Base-by-base conservation (phyloP, 2,329 filamentous ascomycete species). In the Lachnellula cervina region DNA sequence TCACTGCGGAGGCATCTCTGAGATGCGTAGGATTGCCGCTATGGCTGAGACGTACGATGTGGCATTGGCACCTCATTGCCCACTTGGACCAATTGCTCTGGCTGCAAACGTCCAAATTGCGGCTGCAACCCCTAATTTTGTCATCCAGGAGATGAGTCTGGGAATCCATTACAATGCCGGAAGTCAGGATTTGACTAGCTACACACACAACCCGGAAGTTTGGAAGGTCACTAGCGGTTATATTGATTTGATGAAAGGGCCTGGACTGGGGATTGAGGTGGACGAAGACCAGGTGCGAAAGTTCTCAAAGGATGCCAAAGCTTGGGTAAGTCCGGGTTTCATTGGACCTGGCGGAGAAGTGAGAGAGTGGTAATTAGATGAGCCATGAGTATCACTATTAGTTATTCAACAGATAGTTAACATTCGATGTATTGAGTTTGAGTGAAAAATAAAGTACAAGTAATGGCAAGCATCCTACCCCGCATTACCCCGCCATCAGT, bases 151-250 rank as follows among this genome's bases (percentile, higher is more conserved):
- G 70, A 90, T 90, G 88, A 86, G 83, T 52, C 66, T 90, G 32
- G 88, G 88, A 0, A 91, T 92, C 63, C 89, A 92, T 68, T 92
- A 91, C 67, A 92, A 92, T 62, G 80, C 77, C 0, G 84, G 81
- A 1, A 77, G 81, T 2, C 76, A 83, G 62, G 86, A 89, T 66
- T 73, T 89, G 53, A 80, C 80, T 13, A 87, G 80, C 25, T 90
- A 90, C 66, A 75, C 84, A 2, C 81, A 80, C 64, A 81, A 89
- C 62, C 77, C 82, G 0, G 77, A 80, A 49, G 80, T 88, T 0
- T 89, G 86, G 76, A 74, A 82, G 42, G 81, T 90, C 5, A 76
- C 79, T n/a, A 78, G 82, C 45, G 87, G 87, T 0, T 87, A 84
- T 66, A 80, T 90, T 17, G 73, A 81, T 43, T 70, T 84, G 13